Evolutionary conservation across 257 asterid genomes (phyloP).

Genomic region (Cordia subcordata): DNA sequence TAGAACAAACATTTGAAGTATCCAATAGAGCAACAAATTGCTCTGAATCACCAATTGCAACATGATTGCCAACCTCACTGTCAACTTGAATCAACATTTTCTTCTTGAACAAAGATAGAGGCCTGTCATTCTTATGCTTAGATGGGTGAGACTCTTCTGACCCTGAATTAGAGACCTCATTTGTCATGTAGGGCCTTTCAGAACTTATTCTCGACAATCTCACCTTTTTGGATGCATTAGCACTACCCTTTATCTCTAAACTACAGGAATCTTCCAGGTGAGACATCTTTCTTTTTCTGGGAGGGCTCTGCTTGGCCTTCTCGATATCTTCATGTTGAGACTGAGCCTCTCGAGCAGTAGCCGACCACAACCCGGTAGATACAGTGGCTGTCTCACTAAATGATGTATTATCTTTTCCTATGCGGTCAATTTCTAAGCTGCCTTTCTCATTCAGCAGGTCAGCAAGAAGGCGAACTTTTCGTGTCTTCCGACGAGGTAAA

Average conservation of each 20-base stretch:
- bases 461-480: slow-evolving; percentile 63
- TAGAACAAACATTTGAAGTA: not conserved
- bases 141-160: slow-evolving; percentile 21
- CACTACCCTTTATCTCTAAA: slow-evolving; percentile 10
- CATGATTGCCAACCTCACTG: not conserved
- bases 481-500: slow-evolving; percentile 27
- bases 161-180: slow-evolving; percentile 30
- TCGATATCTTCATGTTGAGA: slow-evolving; percentile 12
- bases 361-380: slow-evolving; percentile 31
- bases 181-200: slow-evolving; percentile 23
- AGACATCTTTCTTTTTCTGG: slow-evolving; percentile 44
- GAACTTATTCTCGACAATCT: slow-evolving; percentile 24
- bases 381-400: not conserved
- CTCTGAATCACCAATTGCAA: slow-evolving; percentile 5
- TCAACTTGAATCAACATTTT: not conserved
- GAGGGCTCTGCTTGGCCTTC: slow-evolving; percentile 22
- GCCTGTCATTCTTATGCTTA: slow-evolving; percentile 30
- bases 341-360: slow-evolving; percentile 20
- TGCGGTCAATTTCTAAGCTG: slow-evolving; percentile 19
- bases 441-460: slow-evolving; percentile 57
- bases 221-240: slow-evolving; percentile 20
- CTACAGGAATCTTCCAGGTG: slow-evolving; percentile 32
- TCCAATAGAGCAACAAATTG: not conserved
- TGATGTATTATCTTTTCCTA: slow-evolving; percentile 13
- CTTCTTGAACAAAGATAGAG: slow-evolving; percentile 10